Base-by-base conservation (phyloP, 768 basidiomycete genomes). In the Boletus vermiculosoides region DNA sequence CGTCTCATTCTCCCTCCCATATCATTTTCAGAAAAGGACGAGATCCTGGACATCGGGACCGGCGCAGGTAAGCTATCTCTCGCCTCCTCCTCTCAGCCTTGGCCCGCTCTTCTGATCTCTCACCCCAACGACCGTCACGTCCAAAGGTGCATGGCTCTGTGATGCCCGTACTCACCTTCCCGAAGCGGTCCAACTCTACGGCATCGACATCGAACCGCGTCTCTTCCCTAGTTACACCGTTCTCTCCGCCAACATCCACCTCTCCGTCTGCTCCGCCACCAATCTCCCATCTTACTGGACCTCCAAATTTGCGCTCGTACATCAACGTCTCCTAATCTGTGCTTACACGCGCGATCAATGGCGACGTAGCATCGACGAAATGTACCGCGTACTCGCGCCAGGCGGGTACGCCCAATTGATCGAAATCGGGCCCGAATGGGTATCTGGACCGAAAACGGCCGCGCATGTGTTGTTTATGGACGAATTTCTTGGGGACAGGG, bases 401-500 rank as follows among this genome's bases (percentile, higher is more conserved):
- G 73, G 74, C 2, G 74, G 74, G 4, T 72, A 66, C 30, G 63
- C 62, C 3, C 74, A 76, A 41, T 57, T 75, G n/a, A 55, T 68
- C 31, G 73, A 76, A 46, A 46, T 36, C n/a, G 62, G 62, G 2
- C 57, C 63, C 36, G 58, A 62, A 20, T 66, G 55, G 59, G 8
- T 33, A 0, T 61, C 62, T 0, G 64, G 66, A 5, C 33, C 50
- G 1, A 60, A 60, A 20, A 63, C 64, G 4, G 55, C 62, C 0
- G 12, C 8, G 12, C 51, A 59, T 5, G 1, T 58, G 12, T 25
- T 61, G 20, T 60, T 63, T 2, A 2, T 62, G 50, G 62, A 63
- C 6, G 56, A 52, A 1, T 58, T 68, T 5, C 2, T 68, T 0
- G 60, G 28, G 1, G 31, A 9, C 3, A 64, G 30, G 42, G 57